Base-by-base conservation (phyloP, 495 filamentous ascomycete genomes). In the Penicillium paradoxum region DNA sequence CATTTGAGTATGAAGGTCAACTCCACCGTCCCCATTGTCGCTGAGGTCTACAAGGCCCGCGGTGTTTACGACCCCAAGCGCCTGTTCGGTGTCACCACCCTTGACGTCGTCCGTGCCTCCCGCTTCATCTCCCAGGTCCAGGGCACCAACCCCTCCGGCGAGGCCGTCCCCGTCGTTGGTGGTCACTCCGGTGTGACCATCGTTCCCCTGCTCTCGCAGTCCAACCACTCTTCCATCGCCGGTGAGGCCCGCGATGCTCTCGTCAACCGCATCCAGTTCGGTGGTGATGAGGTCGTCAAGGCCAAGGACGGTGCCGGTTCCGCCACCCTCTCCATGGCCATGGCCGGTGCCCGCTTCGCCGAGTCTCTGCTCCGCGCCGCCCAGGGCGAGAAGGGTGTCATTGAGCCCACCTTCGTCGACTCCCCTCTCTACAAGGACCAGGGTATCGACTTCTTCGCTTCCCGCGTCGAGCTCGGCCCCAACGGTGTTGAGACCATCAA, bases 221-320 rank as follows among this genome's bases (percentile, higher is more conserved):
- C 90, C 70, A 84, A 77, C 69, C 90, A 96, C 80, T 77, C 88
- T 71, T 79, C 84, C 63, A 86, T 98, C 53, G 74, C 82, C 45
- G 85, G 90, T 69, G 76, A 87, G 64, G 73, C 80, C 65, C 83
- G 83, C 41, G 84, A 86, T 57, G 82, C 81, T 41, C 90, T 96
- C 54, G 79, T 97, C 69, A 84, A 91, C 70, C 91, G 93, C 68
- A 95, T 98, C 63, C 93, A 98, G 78, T 98, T 97, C 75, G 93
- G 93, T 73, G 93, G 93, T 81, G 93, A 98, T 73, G 93, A 98
- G 83, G 93, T 98, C 57, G 93, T 98, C 72, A 85, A 96, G 82
- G 93, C 93, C 71, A 98, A 98, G 85, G 91, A 90, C 71, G 93
- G 93, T 74, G 91, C 92, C 65, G 93, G 93, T 59, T 97, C 95